A percentile compares a stretch with the other conserved stretches of the same genome.
Evolutionary conservation across 345 rosid genomes (phyloP).

Genomic region (Sonneratia alba): DNA sequence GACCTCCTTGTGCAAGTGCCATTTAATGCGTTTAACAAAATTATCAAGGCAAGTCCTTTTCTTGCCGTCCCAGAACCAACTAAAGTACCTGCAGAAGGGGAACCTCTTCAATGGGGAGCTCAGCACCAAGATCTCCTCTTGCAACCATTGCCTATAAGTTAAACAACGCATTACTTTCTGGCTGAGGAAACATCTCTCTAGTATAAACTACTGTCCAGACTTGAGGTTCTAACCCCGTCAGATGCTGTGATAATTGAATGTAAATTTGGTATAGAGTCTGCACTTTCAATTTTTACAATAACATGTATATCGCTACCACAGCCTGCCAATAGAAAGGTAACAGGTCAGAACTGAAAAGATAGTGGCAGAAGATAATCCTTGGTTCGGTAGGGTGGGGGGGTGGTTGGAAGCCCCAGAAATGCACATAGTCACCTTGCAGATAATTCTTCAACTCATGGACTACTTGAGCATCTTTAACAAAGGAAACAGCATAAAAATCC

Average conservation of each 20-base stretch:
- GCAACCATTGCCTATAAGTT: conserved; percentile 90
- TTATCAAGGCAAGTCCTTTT: not conserved
- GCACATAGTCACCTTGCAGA: conserved; percentile 43
- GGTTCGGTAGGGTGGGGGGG: not conserved
- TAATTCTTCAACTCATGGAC: conserved; percentile 96
- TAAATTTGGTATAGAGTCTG: conserved; percentile 91
- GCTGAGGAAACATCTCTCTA: not conserved
- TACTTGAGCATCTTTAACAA: conserved; percentile 97
- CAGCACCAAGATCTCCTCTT: conserved; percentile 99
- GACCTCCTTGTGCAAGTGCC: not conserved
- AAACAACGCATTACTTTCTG: not conserved
- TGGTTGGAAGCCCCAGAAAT: not conserved
- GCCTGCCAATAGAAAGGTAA: conserved; percentile 31
- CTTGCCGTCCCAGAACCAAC: not conserved
- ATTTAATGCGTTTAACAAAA: conserved; percentile 5
- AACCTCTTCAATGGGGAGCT: conserved; percentile 98
- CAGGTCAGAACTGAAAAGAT: not conserved
- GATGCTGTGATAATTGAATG: conserved; percentile 96
- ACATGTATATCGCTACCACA: conserved; percentile 85
- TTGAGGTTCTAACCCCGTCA: conserved; percentile 67
- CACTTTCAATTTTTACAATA: conserved; percentile 88
- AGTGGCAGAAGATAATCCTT: not conserved
- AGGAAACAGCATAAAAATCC: conserved; percentile 94
- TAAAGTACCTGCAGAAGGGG: conserved; percentile 84
- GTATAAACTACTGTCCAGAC: not conserved